Conservation (phyloP, 169 alveolate genomes). For the Eimeria necatrix region DNA sequence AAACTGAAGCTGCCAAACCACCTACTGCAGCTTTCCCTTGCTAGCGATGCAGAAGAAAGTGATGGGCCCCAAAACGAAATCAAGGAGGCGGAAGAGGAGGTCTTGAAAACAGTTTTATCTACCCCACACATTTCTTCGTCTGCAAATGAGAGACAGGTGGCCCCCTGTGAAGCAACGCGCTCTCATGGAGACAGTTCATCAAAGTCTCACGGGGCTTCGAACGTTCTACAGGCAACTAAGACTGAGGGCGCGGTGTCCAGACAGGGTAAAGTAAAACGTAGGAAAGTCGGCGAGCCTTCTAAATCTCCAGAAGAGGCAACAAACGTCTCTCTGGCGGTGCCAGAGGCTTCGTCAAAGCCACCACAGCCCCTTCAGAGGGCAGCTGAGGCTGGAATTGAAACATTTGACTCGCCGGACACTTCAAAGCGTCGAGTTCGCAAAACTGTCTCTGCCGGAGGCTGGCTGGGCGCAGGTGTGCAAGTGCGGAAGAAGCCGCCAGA, state of each 20-base stretch:
- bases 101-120: not conserved
- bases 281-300: not conserved
- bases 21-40: constrained; percentile 46
- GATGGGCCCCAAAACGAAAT: constrained; percentile 2
- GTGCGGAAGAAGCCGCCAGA: not conserved
- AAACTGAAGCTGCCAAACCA: not conserved
- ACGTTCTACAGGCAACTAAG: not conserved
- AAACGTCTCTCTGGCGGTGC: not conserved
- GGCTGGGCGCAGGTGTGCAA: constrained; percentile 72
- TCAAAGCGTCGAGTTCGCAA: constrained; percentile 33
- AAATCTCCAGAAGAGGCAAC: not conserved
- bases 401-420: constrained; percentile 51
- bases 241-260: not conserved
- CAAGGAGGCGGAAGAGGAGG: constrained; percentile 54
- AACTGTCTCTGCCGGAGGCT: constrained; percentile 40
- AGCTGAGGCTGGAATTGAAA: not conserved
- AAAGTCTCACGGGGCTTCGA: not conserved
- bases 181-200: not conserved
- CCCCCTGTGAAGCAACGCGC: not conserved
- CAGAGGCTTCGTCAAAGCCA: not conserved
- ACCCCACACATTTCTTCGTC: not conserved
- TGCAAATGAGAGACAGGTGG: not conserved
- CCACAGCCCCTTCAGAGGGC: not conserved
- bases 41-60: constrained; percentile 47
- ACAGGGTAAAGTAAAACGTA: not conserved